These are phyloP conservation scores for Lactarius sanguifluus DNA, from an alignment of 768 basidiomycete species.

Conservation along the genomic window DNA sequence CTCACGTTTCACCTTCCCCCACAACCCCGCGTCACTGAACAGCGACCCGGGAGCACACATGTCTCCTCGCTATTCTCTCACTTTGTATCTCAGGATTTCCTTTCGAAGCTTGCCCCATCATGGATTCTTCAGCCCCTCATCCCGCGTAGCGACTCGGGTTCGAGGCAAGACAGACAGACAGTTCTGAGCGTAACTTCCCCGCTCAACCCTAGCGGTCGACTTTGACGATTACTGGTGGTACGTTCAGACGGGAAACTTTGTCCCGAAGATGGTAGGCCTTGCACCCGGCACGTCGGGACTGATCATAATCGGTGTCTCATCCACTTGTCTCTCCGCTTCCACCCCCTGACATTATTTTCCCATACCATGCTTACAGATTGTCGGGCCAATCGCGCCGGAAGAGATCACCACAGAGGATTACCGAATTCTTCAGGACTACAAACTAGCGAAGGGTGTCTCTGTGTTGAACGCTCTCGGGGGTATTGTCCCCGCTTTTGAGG, in stretches of 20 bases:
- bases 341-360: constrained; percentile 6
- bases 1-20: constrained; percentile 73
- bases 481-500: constrained; percentile 41
- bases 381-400: constrained; percentile 65
- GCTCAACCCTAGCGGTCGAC: no score
- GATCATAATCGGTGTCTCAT: constrained; percentile 68
- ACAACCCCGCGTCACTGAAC: constrained; percentile 52
- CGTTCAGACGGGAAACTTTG: no score
- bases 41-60: constrained; percentile 30
- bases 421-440: constrained; percentile 65
- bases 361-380: constrained; percentile 48
- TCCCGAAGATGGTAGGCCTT: no score
- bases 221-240: no score
- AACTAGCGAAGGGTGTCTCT: constrained; percentile 68
- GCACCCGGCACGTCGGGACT: constrained; percentile 62
- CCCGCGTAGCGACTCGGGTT: no score
- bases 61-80: constrained; percentile 51
- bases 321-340: background rate
- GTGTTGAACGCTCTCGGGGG: constrained; percentile 64
- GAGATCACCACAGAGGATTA: constrained; percentile 73
- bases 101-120: no score
- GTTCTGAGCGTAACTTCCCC: no score
- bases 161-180: no score
- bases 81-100: no score
- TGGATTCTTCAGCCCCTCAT: no score